A percentile compares a stretch with the other conserved stretches of the same genome.
These are phyloP conservation scores for Blastocystis sp. DNA, from an alignment of 352 stramenopile species.

Conservation along the genomic window DNA sequence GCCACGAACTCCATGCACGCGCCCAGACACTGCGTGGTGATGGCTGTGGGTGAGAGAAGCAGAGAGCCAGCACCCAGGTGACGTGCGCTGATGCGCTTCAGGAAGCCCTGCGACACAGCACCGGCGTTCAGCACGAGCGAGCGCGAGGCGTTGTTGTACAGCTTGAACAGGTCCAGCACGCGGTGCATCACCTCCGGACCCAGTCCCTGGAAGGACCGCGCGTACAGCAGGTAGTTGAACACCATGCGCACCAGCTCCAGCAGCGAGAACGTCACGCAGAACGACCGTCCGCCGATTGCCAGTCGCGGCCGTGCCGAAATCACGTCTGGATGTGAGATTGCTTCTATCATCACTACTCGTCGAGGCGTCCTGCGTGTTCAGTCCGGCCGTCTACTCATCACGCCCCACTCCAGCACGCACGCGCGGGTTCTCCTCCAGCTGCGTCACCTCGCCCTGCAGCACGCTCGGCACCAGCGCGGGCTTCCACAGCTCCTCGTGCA, in stretches of 20 bases:
- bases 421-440: constrained; percentile 30
- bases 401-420: neutral
- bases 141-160: constrained; percentile 23
- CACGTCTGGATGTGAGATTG: neutral
- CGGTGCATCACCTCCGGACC: constrained; percentile 49
- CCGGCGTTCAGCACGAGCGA: constrained; percentile 35
- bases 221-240: constrained; percentile 43
- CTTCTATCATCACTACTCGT: too few relatives aligned
- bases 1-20: constrained; percentile 25
- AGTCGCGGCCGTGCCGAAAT: constrained; percentile 26
- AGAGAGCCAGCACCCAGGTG: neutral
- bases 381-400: constrained; percentile 31
- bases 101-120: constrained; percentile 31
- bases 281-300: constrained; percentile 2
- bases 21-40: constrained; percentile 38
- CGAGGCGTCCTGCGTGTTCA: neutral
- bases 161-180: constrained; percentile 17
- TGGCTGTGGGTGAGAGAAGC: constrained; percentile 6
- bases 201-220: constrained; percentile 43
- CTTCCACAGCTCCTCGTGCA: constrained; percentile 51
- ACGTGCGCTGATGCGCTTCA: constrained; percentile 54
- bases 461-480: constrained; percentile 43
- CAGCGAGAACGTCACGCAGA: constrained; percentile 45
- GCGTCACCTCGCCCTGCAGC: constrained; percentile 15
- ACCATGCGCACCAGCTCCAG: constrained; percentile 54